Percentiles rank a stretch among this genome's conserved stretches.
phyloP scores from a whole-genome alignment of 1,139 yeast species.

The Candida albicans region DNA sequence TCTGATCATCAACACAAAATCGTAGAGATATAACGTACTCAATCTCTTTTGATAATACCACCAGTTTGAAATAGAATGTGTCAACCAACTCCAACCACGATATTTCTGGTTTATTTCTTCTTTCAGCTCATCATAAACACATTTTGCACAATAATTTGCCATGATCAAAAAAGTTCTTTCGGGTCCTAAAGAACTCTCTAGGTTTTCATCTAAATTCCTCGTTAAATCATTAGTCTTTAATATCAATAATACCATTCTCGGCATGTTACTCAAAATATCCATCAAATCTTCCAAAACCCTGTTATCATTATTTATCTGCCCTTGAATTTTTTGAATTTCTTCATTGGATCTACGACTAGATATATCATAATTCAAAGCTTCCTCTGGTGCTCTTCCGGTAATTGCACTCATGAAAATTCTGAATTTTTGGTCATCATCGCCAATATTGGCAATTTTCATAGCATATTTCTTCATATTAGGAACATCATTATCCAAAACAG shows the following conservation, averaged over 20 bases:
- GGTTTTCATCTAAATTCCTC: conserved; percentile 79
- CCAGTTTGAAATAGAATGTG: conserved; percentile 50
- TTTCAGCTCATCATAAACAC: conserved; percentile 67
- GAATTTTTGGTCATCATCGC: conserved; percentile 65
- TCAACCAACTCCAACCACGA: conserved; percentile 34
- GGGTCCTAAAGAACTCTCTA: conserved; percentile 82
- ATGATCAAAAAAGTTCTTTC: conserved; percentile 85
- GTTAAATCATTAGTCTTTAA: conserved; percentile 94
- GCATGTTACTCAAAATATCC: conserved; percentile 77
- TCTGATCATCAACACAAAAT: conserved; percentile 36
- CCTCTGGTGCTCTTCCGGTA: conserved; percentile 70
- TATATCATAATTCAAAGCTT: conserved; percentile 49
- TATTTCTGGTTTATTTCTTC: conserved; percentile 38
- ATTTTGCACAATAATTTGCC: conserved; percentile 85
- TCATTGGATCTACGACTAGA: conserved; percentile 58
- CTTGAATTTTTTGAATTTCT: conserved; percentile 61
- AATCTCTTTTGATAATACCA: conserved; percentile 49
- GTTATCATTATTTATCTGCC: conserved; percentile 53
- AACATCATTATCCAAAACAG: conserved; percentile 71
- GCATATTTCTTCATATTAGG: conserved; percentile 72
- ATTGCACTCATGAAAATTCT: conserved; percentile 88
- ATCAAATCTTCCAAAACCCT: conserved; percentile 74
- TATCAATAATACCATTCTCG: conserved; percentile 79
- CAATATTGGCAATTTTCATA: conserved; percentile 78
- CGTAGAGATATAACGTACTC: conserved; percentile 58